These are phyloP conservation scores for Ogataea naganishii DNA, from an alignment of 805 yeast genomes.

Conservation along the genomic window DNA sequence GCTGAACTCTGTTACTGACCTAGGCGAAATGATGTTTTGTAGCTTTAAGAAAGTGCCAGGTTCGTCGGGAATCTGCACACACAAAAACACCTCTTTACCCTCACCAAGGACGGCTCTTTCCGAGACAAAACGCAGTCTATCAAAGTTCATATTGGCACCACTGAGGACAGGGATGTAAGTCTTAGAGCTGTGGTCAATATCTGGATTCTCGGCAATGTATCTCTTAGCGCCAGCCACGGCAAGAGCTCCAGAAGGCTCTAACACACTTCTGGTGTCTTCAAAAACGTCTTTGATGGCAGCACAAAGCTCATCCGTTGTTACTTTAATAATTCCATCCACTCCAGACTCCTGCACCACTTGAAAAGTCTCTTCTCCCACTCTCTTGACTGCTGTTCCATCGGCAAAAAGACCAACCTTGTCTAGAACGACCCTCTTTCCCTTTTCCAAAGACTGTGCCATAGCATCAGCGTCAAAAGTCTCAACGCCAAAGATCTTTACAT, in stretches of 20 bases:
- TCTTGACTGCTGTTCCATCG: conserved; percentile 94
- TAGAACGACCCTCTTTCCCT: conserved; percentile 46
- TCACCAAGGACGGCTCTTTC: conserved; percentile 99
- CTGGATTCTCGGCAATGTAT: conserved; percentile 62
- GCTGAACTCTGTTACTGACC: conserved; percentile 89
- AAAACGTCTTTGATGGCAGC: conserved; percentile 97
- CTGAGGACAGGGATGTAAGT: conserved; percentile 80
- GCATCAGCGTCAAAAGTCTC: conserved; percentile 96
- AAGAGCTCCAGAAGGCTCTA: conserved; percentile 97
- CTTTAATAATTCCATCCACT: conserved; percentile 85
- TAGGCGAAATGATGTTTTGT: conserved; percentile 73
- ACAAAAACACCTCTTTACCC: conserved; percentile 90
- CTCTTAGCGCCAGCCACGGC: conserved; percentile 91
- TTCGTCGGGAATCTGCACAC: conserved; percentile 82
- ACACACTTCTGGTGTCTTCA: conserved; percentile 88
- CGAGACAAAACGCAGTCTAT: conserved; percentile 87
- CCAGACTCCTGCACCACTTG: conserved; percentile 57
- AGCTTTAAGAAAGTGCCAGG: conserved; percentile 85
- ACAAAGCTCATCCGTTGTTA: conserved; percentile 83
- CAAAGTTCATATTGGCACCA: conserved; percentile 98
- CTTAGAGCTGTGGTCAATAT: conserved; percentile 57
- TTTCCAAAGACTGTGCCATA: conserved; percentile 60
- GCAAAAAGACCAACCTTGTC: conserved; percentile 91
- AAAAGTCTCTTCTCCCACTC: conserved; percentile 87
- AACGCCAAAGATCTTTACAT: conserved; percentile 89